Conservation (phyloP, 148 eudicot species). For the Silene conica region DNA sequence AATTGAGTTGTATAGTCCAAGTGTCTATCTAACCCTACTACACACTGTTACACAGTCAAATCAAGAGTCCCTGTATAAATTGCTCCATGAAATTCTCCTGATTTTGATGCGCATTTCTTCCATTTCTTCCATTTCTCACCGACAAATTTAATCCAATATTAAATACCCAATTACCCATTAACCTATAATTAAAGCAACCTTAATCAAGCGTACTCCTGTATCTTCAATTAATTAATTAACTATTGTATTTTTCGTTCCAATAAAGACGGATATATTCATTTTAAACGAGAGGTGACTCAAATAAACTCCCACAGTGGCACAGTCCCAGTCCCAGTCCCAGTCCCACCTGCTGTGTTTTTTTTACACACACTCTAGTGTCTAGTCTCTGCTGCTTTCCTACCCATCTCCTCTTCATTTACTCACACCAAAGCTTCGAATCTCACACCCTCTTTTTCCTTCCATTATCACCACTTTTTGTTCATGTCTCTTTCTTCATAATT, state of each 20-base stretch:
- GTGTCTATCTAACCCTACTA: too few species aligned
- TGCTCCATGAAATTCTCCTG: constrained; percentile 15
- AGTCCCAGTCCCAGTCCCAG: too few species aligned
- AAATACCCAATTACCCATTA: background rate
- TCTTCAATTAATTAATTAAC: background rate
- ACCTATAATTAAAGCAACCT: too few species aligned
- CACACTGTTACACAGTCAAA: background rate
- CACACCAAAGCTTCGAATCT: constrained; percentile 40
- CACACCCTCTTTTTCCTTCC: background rate
- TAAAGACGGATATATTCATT: too few species aligned
- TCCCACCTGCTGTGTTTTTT: too few species aligned
- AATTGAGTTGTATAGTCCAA: too few species aligned
- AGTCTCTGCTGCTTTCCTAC: too few species aligned
- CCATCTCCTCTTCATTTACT: constrained; percentile 6
- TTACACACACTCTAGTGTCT: too few species aligned
- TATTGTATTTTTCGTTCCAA: too few species aligned
- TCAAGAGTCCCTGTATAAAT: background rate
- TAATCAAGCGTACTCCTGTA: too few species aligned
- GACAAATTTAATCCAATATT: constrained; percentile 26
- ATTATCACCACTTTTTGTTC: constrained; percentile 3
- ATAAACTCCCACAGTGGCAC: too few species aligned
- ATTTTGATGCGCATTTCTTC: constrained; percentile 13
- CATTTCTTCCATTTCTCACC: constrained; percentile 27
- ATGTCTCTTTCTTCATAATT: constrained; percentile 13
- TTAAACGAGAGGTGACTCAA: too few species aligned